Evolutionary conservation across 2,329 filamentous ascomycete species (phyloP), one percentile per base, ranked within the genome.

Genomic region (Blastomyces parvus): DNA sequence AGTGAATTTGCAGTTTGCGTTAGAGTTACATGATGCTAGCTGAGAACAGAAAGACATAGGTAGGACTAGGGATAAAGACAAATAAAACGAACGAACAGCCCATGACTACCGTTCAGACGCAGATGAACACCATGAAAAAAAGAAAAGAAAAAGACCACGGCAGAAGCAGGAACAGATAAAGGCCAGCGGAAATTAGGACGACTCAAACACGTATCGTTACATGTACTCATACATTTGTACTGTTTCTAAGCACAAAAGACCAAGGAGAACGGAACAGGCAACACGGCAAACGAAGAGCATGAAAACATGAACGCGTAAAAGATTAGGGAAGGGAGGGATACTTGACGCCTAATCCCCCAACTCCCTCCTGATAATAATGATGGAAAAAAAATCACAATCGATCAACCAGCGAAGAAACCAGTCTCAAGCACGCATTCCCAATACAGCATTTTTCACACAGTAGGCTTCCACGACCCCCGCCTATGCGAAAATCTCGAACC

Each of bases 401-500:
- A 17, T 25, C 9, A 42, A 42, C 30, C n/a, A 44, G 57, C 14
- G 7, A 44, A 48, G 17, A 48, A 30, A 22, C 25, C 2, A 14
- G 33, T 13, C 36, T 52, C 9, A n/a, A 56, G n/a, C 14, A 33
- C n/a, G 38, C 36, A 38, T 2, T 2, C 36, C 11, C 1, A 38
- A 13, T 11, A 2, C 9, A 38, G 13, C 9, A 1, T 7, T 38
- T 38, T 38, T 57, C 30, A 57, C 27, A 36, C 40, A 22, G 22
- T 4, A 11, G 38, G 36, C 42, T 33, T 59, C 38, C 57, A 25
- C 25, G 40, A 48, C 13, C 40, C 22, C 67, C 69, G 58, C 68
- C 70, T 14, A 62, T 64, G 62, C 30, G 44, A 9, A 67, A 69
- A 22, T 69, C 69, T 48, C 69, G 67, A 50, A 68, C 11, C 40